Conservation (phyloP, 495 filamentous ascomycete genomes). For the Coniosporium apollinis region DNA sequence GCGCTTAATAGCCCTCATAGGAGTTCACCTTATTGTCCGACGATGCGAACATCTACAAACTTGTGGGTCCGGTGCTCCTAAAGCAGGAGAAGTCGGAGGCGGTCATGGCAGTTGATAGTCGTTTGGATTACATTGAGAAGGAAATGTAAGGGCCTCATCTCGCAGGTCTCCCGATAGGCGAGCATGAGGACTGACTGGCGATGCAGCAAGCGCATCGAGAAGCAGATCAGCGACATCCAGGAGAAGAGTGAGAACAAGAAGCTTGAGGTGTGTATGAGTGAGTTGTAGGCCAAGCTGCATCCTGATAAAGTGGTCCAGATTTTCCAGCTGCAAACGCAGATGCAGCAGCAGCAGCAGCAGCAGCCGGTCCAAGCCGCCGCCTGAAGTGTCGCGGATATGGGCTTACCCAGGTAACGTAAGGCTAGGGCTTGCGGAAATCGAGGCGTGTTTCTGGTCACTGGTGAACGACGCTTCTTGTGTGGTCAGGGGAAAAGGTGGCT, state of each 20-base stretch:
- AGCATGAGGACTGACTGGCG: constrained; percentile 5
- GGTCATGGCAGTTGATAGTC: constrained; percentile 70
- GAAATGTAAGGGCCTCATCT: constrained; percentile 55
- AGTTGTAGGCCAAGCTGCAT: background rate
- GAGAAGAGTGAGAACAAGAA: constrained; percentile 71
- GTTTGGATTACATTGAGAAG: constrained; percentile 80
- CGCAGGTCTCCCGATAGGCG: background rate
- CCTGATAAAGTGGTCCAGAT: constrained; percentile 11
- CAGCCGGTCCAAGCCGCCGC: too few species aligned
- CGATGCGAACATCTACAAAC: constrained; percentile 82
- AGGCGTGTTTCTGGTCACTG: too few species aligned
- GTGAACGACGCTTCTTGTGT: too few species aligned
- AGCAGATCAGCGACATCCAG: constrained; percentile 61
- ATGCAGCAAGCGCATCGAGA: constrained; percentile 63
- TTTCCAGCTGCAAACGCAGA: constrained; percentile 18
- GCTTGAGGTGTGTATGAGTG: constrained; percentile 36
- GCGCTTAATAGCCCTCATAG: constrained; percentile 20
- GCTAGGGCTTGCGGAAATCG: too few species aligned
- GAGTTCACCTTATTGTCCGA: constrained; percentile 69
- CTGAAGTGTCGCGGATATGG: too few species aligned
- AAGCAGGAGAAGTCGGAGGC: constrained; percentile 90
- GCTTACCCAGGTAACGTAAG: too few species aligned
- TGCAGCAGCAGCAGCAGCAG: constrained; percentile 9
- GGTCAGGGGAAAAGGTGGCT: too few species aligned
- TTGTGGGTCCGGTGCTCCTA: constrained; percentile 78